phyloP scores from a whole-genome alignment of 2,329 filamentous ascomycete species.

The Aureobasidium sp. region DNA sequence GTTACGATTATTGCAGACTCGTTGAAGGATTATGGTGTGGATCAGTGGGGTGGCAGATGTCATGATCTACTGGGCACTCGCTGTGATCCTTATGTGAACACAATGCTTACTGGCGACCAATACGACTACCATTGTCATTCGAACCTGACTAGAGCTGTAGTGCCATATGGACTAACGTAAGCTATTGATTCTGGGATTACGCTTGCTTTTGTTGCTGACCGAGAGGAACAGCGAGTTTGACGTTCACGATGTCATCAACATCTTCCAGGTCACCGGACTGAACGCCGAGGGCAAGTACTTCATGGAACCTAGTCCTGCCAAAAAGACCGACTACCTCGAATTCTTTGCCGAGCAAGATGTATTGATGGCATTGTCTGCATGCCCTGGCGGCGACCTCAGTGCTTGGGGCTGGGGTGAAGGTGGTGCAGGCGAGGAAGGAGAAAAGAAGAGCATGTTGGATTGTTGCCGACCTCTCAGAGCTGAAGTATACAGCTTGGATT shows the following conservation, averaged over 20 bases:
- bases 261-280: slow-evolving; percentile 77
- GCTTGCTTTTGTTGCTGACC: background rate
- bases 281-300: slow-evolving; percentile 67
- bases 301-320: slow-evolving; percentile 57
- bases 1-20: slow-evolving; percentile 60
- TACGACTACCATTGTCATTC: slow-evolving; percentile 83
- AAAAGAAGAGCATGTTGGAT: slow-evolving; percentile 59
- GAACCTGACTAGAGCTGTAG: slow-evolving; percentile 66
- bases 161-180: slow-evolving; percentile 53
- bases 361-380: slow-evolving; percentile 58
- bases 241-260: slow-evolving; percentile 76
- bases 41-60: slow-evolving; percentile 52
- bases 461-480: slow-evolving; percentile 68
- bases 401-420: slow-evolving; percentile 69
- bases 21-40: slow-evolving; percentile 37
- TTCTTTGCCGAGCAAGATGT: slow-evolving; percentile 76
- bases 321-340: slow-evolving; percentile 54
- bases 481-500: slow-evolving; percentile 56
- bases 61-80: slow-evolving; percentile 73
- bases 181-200: background rate
- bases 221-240: slow-evolving; percentile 48
- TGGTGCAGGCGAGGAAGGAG: slow-evolving; percentile 48
- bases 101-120: slow-evolving; percentile 58
- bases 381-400: slow-evolving; percentile 72
- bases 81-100: slow-evolving; percentile 78